Percentiles rank a stretch among this genome's conserved stretches.
phyloP scores from a whole-genome alignment of 2,329 filamentous ascomycete species.

The Ilyonectria mors-panacis region DNA sequence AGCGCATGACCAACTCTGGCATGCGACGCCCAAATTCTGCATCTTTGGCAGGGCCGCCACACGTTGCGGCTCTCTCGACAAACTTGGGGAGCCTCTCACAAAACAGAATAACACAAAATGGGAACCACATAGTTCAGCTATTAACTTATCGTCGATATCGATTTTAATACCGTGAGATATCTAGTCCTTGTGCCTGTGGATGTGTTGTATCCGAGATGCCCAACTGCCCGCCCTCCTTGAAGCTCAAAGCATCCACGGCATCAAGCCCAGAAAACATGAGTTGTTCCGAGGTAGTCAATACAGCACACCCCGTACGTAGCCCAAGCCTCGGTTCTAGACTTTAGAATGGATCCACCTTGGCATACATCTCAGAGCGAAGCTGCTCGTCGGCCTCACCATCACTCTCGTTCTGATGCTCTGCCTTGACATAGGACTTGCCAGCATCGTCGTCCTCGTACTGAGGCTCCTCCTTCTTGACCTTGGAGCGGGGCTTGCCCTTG shows the following conservation, averaged over 20 bases:
- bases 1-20: neutral
- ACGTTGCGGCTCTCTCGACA: neutral
- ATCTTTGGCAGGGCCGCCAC: neutral
- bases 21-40: neutral
- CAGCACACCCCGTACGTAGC: neutral
- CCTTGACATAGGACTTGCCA: conserved; percentile 33
- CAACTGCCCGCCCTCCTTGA: neutral
- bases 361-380: conserved; percentile 27
- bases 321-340: neutral
- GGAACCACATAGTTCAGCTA: too few species aligned
- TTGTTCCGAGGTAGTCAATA: neutral
- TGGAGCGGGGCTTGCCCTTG: conserved; percentile 41
- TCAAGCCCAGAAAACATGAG: neutral
- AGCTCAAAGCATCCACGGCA: neutral
- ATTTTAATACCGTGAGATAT: neutral
- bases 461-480: conserved; percentile 44
- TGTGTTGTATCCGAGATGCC: neutral
- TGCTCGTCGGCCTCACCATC: conserved; percentile 29
- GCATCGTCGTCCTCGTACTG: conserved; percentile 35
- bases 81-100: neutral
- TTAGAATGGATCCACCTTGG: conserved; percentile 32
- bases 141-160: neutral
- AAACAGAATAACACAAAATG: neutral
- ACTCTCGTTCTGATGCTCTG: conserved; percentile 36
- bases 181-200: neutral